phyloP scores from a whole-genome alignment of 352 stramenopile genomes.

The Globisporangium solare region DNA sequence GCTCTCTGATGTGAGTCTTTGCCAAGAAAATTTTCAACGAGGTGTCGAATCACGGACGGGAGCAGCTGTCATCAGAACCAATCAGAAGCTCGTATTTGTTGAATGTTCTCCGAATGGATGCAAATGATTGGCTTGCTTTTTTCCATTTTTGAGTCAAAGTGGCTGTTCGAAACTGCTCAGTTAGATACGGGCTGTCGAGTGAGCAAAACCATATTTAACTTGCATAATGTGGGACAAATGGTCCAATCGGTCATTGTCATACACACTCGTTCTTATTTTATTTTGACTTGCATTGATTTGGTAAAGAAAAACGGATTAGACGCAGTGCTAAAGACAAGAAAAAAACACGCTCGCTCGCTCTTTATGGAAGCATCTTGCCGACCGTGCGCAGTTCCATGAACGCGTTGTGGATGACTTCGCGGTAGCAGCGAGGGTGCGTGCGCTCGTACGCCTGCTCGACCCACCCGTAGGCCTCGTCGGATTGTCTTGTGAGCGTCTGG shows the following conservation, averaged over 20 bases:
- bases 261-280: neutral
- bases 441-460: slow-evolving; percentile 25
- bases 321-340: no score
- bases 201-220: no score
- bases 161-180: no score
- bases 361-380: slow-evolving; percentile 6
- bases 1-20: neutral
- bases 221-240: no score
- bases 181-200: no score
- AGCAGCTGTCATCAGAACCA: neutral
- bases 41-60: neutral
- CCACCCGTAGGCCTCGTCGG: slow-evolving; percentile 32
- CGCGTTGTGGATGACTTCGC: slow-evolving; percentile 23
- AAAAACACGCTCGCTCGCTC: no score
- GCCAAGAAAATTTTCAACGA: neutral
- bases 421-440: slow-evolving; percentile 35
- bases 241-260: no score
- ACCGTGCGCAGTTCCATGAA: slow-evolving; percentile 17
- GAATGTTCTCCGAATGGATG: neutral
- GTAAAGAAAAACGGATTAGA: no score
- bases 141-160: no score
- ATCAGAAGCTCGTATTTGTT: neutral
- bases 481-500: slow-evolving; percentile 31
- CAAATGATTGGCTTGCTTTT: neutral
- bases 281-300: no score